Percentiles rank a stretch among this genome's conserved stretches.
Evolutionary conservation across 495 filamentous ascomycete species (phyloP).

Genomic region (Neurospora sp.): DNA sequence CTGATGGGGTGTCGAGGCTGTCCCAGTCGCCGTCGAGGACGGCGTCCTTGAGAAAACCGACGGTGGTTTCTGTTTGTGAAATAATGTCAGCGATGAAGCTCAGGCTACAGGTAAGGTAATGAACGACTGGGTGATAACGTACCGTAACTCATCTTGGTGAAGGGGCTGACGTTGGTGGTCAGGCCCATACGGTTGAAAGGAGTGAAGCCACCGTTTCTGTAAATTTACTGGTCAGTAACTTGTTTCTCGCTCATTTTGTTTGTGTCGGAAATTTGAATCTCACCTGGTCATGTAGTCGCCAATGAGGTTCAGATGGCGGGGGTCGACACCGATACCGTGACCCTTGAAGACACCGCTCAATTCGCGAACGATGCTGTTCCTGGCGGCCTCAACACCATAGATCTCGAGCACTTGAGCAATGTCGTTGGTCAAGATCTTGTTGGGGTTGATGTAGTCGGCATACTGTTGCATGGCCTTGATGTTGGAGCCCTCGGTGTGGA

Average conservation of each 20-base stretch:
- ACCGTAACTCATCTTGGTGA: conserved; percentile 95
- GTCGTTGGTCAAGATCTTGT: conserved; percentile 84
- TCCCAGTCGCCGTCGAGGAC: conserved; percentile 85
- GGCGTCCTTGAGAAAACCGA: conserved; percentile 84
- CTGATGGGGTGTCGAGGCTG: conserved; percentile 73
- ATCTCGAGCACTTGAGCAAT: conserved; percentile 70
- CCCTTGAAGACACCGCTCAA: conserved; percentile 76
- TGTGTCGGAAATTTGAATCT: neutral
- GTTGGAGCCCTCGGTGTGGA: conserved; percentile 78
- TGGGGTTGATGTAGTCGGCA: conserved; percentile 74
- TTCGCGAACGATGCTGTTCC: conserved; percentile 76
- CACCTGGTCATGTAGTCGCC: conserved; percentile 83
- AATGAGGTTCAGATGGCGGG: conserved; percentile 88
- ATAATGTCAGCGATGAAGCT: neutral
- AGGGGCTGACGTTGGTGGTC: conserved; percentile 70
- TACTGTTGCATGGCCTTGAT: conserved; percentile 82
- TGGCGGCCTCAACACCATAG: conserved; percentile 91
- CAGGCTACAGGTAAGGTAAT: neutral
- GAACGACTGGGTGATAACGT: neutral
- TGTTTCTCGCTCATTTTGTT: neutral
- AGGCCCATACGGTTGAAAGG: conserved; percentile 88
- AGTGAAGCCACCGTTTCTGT: conserved; percentile 66
- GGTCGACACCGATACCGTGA: conserved; percentile 90
- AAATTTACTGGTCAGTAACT: neutral
- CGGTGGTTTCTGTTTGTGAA: conserved; percentile 57